Base-by-base conservation (phyloP, 805 yeast genomes). In the Wickerhamiella brachini region DNA sequence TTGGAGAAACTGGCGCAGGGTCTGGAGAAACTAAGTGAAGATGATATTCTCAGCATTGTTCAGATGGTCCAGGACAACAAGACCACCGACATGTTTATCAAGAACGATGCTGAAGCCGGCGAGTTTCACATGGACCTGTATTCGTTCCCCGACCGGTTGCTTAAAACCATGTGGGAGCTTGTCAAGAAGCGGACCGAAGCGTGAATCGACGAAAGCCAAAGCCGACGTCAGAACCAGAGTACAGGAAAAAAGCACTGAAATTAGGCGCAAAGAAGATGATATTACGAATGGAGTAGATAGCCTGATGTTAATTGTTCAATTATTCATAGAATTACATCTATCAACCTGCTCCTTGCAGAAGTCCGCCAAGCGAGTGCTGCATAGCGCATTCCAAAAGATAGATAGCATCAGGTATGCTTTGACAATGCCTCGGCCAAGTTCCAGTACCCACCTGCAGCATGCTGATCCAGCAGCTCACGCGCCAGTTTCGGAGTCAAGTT, bases 31-130 rank as follows among this genome's bases (percentile, higher is more conserved):
- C 74, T 90, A 57, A 81, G 75, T 53, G 97, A 90, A 68, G 97
- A 93, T 64, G 97, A 93, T 67, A 73, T 90, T 58, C 78, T 93
- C 48, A 94, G 88, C 34, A 93, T 93, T 47, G 97, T 90, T 51
- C 97, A 90, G 69, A 89, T 90, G 96, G 93, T 90, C 42, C 88
- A 95, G 44, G 97, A 90, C 66, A 93, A 93, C 70, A 79, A 86
- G 64, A 87, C 97, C 5, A 79, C 86, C 45, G 97, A 90, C 47
- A 90, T 90, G 95, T 88, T 84, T 68, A 83, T 90, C 60, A 89
- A 89, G 65, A 90, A 93, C 66, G 95, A 90, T 62, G 88, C 86
- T 48, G 97, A 90, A 55, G 90, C 86, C 61, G 98, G 98, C 49
- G 97, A 93, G 71, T 90, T 93, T 67, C 87, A 95, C 50, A 86